phyloP scores from a whole-genome alignment of 495 filamentous ascomycete genomes.

The Aspergillus cavernicola region DNA sequence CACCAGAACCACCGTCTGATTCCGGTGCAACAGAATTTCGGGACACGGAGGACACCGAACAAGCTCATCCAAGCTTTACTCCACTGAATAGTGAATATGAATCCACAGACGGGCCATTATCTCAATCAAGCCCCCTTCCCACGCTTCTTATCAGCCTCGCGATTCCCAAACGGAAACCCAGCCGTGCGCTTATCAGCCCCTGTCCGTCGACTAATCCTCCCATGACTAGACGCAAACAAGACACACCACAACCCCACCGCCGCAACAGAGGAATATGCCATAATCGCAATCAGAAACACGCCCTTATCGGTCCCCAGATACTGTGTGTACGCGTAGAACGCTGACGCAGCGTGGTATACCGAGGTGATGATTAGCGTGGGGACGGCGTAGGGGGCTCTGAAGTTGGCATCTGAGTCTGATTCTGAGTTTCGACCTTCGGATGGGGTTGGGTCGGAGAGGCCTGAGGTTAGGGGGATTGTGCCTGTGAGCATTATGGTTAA shows the following conservation, averaged over 20 bases:
- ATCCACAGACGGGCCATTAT: too few species aligned
- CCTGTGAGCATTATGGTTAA: slow-evolving; percentile 69
- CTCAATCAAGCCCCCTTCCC: neutral
- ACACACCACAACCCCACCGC: slow-evolving; percentile 68
- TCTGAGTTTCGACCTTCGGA: slow-evolving; percentile 36
- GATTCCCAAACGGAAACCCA: slow-evolving; percentile 67
- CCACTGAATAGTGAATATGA: too few species aligned
- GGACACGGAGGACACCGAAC: neutral
- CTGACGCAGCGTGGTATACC: slow-evolving; percentile 57
- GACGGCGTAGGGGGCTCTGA: slow-evolving; percentile 64
- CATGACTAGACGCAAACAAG: slow-evolving; percentile 64
- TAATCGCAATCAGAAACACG: slow-evolving; percentile 52
- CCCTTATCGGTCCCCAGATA: slow-evolving; percentile 52
- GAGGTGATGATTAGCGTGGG: slow-evolving; percentile 64
- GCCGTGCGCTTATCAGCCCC: slow-evolving; percentile 76
- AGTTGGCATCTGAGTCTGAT: slow-evolving; percentile 26
- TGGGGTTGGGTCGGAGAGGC: slow-evolving; percentile 36
- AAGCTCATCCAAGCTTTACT: neutral
- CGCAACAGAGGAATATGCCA: slow-evolving; percentile 50
- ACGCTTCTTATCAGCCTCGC: slow-evolving; percentile 55
- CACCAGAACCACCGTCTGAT: too few species aligned
- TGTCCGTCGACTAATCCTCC: slow-evolving; percentile 62
- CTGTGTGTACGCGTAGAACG: slow-evolving; percentile 66
- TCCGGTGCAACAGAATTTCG: neutral
- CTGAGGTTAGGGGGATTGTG: slow-evolving; percentile 63